Evolutionary conservation across 2,329 filamentous ascomycete species (phyloP).

Genomic region (Penicillium griseofulvum): DNA sequence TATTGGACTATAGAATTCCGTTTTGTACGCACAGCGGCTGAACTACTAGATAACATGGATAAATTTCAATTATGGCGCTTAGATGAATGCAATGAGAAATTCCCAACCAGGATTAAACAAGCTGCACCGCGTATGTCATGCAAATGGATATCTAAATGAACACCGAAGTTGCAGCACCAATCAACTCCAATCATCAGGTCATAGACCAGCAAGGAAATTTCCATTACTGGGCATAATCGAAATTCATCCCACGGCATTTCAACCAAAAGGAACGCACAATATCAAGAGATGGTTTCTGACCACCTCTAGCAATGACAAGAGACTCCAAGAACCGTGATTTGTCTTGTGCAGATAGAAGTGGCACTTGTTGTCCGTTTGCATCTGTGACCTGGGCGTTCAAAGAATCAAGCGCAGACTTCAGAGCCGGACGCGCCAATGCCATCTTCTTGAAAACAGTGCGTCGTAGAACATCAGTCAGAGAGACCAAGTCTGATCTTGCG

Average conservation of each 20-base stretch:
- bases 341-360: conserved; percentile 34
- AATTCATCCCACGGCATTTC: conserved; percentile 43
- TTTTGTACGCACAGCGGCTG: background rate
- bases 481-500: conserved; percentile 46
- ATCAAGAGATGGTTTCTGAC: conserved; percentile 36
- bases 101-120: background rate
- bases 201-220: conserved; percentile 6
- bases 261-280: conserved; percentile 46
- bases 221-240: conserved; percentile 38
- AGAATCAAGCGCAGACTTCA: conserved; percentile 37
- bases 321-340: conserved; percentile 43
- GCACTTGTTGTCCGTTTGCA: conserved; percentile 17
- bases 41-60: background rate
- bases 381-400: conserved; percentile 24
- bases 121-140: conserved; percentile 3
- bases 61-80: background rate
- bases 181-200: conserved; percentile 11
- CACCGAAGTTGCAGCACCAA: conserved; percentile 8
- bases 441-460: conserved; percentile 44
- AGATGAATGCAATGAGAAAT: background rate
- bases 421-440: conserved; percentile 37
- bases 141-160: conserved; percentile 13
- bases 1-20: background rate
- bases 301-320: conserved; percentile 39
- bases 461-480: conserved; percentile 42